Evolutionary conservation across 2,329 filamentous ascomycete genomes (phyloP), one percentile per base, ranked within the genome.

Genomic region (Exophiala xenobiotica): DNA sequence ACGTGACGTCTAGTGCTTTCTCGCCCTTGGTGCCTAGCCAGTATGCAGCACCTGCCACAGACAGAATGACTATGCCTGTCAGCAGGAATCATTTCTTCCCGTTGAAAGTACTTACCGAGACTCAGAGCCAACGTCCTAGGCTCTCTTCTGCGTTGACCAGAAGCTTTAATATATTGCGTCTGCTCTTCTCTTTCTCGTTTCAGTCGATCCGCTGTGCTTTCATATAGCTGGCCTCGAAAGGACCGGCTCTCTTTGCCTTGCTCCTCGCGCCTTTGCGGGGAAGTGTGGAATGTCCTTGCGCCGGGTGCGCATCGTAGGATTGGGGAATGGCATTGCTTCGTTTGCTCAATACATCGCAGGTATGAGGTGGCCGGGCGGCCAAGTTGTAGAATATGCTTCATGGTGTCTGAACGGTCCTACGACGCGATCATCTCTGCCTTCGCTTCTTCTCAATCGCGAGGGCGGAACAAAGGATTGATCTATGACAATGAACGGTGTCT

Each of bases 221-320:
- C 78, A 57, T 82, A 83, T 38, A 86, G 61, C 64, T 85, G 81
- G 26, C 75, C 74, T 63, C 81, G 78, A 69, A 85, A 85, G 5
- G 55, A 58, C 7, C 50, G 9, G 22, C 46, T 19, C 4, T 43
- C 46, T n/a, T 48, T 46, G 23, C 29, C 35, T 24, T 52, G 52
- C 18, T 52, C 48, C 23, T 52, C 41, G 16, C 5, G 23, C 23
- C 35, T 48, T 23, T 23, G 11, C 6, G 49, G n/a, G 16, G 55
- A 55, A 18, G 19, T 53, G 43, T 58, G 52, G 38, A 58, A 55
- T 6, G 49, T 33, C 27, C 52, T 43, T 3, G 31, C 26, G 16
- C 14, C 24, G 29, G 24, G 49, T 1, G 50, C 22, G 14, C 44
- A 24, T 37, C 16, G 46, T n/a, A 50, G 22, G 9, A 39, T 22